A percentile compares a stretch with the other conserved stretches of the same genome.
Conservation (phyloP, 2,329 filamentous ascomycete genomes). For the Clarireedia sp. region DNA sequence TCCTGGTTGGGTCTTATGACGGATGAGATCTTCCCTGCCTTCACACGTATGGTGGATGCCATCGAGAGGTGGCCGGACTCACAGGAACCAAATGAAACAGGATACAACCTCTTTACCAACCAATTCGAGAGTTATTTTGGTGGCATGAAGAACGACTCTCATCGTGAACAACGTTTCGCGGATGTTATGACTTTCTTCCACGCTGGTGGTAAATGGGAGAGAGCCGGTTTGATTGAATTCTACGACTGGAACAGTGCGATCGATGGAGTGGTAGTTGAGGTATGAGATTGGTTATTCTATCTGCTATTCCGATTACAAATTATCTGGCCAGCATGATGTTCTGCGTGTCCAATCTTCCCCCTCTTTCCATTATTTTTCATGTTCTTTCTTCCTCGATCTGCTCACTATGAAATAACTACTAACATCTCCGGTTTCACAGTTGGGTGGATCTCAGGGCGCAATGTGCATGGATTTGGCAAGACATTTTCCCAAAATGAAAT, state of each 20-base stretch:
- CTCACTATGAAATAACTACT: not conserved
- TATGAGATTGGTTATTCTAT: not conserved
- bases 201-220: not conserved
- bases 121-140: not conserved
- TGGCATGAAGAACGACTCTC: not conserved
- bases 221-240: not conserved
- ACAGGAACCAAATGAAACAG: conserved; percentile 10
- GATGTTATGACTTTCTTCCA: conserved; percentile 8
- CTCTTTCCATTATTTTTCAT: too few relatives aligned
- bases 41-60: conserved; percentile 5
- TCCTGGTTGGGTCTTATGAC: not conserved
- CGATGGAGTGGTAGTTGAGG: not conserved
- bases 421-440: not conserved
- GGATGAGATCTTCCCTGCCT: conserved; percentile 8
- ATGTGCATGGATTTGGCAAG: not conserved
- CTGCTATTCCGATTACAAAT: too few relatives aligned
- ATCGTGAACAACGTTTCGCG: not conserved
- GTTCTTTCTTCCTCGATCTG: too few relatives aligned
- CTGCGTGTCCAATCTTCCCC: too few relatives aligned
- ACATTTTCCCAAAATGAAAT: not conserved
- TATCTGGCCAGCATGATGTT: too few relatives aligned
- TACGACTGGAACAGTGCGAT: not conserved
- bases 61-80: conserved; percentile 11
- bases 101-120: not conserved
- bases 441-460: not conserved